Percentiles rank a stretch among this genome's conserved stretches.
Conservation (phyloP, 148 eudicot species). For the Polygonum maritimum region DNA sequence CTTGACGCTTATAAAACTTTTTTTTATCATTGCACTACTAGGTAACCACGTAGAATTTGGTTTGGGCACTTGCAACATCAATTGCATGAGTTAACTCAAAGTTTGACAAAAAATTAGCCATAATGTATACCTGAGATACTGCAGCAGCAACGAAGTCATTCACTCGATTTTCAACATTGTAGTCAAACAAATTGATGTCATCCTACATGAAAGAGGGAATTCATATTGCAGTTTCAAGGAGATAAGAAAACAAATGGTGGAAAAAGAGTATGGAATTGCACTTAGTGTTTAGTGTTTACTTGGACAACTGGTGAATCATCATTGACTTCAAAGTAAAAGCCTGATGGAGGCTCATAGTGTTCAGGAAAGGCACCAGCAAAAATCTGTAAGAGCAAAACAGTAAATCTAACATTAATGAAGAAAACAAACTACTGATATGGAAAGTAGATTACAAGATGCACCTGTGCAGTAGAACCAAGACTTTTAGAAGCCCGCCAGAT, state of each 20-base stretch:
- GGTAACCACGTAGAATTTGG: neutral
- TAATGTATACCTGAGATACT: constrained; percentile 46
- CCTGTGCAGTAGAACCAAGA: constrained; percentile 81
- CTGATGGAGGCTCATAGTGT: constrained; percentile 73
- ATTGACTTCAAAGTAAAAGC: constrained; percentile 78
- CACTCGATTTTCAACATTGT: constrained; percentile 88
- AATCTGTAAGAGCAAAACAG: constrained; percentile 33
- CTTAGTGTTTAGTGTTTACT: constrained; percentile 30
- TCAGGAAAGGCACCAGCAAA: constrained; percentile 81
- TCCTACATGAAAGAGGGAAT: constrained; percentile 49
- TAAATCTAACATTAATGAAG: neutral
- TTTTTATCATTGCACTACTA: neutral
- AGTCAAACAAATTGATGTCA: constrained; percentile 75
- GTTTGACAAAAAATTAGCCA: neutral
- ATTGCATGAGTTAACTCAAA: neutral
- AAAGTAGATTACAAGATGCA: neutral
- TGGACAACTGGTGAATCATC: constrained; percentile 68
- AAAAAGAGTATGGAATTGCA: neutral
- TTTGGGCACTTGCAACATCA: neutral
- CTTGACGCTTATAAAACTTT: neutral
- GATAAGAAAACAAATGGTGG: neutral
- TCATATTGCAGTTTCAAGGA: neutral
- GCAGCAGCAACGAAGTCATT: constrained; percentile 91
- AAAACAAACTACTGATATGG: neutral
- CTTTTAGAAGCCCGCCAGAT: constrained; percentile 87